Evolutionary conservation across 2,329 filamentous ascomycete genomes (phyloP).

Genomic region (Knoxdaviesia proteae): DNA sequence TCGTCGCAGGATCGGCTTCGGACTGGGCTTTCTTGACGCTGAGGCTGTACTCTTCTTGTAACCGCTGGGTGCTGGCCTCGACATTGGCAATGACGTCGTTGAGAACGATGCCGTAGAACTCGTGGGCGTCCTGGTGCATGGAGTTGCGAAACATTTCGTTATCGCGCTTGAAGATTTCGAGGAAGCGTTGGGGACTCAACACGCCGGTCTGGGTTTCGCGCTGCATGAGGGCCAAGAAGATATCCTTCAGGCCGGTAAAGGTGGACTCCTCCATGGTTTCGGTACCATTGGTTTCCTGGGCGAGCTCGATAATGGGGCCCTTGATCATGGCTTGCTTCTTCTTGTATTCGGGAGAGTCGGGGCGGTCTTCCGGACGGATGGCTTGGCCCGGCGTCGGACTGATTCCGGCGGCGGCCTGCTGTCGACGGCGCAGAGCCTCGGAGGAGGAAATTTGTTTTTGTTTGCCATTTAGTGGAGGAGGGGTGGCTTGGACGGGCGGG

Average conservation of each 20-base stretch:
- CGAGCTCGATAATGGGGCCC: slow-evolving; percentile 70
- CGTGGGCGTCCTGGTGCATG: slow-evolving; percentile 97
- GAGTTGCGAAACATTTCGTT: slow-evolving; percentile 95
- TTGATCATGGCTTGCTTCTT: slow-evolving; percentile 86
- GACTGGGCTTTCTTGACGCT: slow-evolving; percentile 3
- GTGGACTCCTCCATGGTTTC: slow-evolving; percentile 92
- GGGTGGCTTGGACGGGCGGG: slow-evolving; percentile 19
- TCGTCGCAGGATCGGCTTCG: slow-evolving; percentile 16
- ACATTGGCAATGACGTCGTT: slow-evolving; percentile 93
- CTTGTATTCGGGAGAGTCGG: slow-evolving; percentile 89
- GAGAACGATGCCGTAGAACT: slow-evolving; percentile 85
- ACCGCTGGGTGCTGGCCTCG: slow-evolving; percentile 58
- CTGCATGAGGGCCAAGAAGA: slow-evolving; percentile 76
- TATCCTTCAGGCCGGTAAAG: slow-evolving; percentile 87
- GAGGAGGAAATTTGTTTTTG: slow-evolving; percentile 31
- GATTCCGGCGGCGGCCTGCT: slow-evolving; percentile 25
- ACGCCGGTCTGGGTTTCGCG: slow-evolving; percentile 71
- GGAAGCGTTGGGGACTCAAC: slow-evolving; percentile 74
- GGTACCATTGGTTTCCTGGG: slow-evolving; percentile 54
- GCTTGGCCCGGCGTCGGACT: slow-evolving; percentile 28
- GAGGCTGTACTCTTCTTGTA: slow-evolving; percentile 21
- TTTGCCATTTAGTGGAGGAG: slow-evolving; percentile 10
- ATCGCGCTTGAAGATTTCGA: slow-evolving; percentile 82
- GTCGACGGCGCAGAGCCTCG: slow-evolving; percentile 35
- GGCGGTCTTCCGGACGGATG: slow-evolving; percentile 67